A percentile compares a stretch with the other conserved stretches of the same genome.
phyloP scores from a whole-genome alignment of 1,139 yeast species.

The Lodderomyces theae region DNA sequence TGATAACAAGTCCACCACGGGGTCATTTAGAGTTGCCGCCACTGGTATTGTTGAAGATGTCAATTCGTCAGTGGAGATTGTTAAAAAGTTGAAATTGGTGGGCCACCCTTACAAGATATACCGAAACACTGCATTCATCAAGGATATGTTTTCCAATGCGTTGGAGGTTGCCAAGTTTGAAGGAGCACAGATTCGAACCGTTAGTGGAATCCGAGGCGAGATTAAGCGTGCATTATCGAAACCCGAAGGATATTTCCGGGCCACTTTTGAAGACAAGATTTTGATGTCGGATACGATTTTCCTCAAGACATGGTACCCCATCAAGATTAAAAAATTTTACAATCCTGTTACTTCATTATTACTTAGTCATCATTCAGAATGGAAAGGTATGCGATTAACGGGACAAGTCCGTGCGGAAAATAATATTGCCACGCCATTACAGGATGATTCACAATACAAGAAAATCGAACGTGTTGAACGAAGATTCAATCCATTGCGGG shows the following conservation, averaged over 20 bases:
- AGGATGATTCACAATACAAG: slow-evolving; percentile 64
- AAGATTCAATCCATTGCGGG: slow-evolving; percentile 80
- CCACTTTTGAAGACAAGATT: slow-evolving; percentile 96
- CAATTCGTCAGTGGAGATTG: slow-evolving; percentile 86
- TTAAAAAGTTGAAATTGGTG: slow-evolving; percentile 89
- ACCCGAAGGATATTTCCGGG: slow-evolving; percentile 97
- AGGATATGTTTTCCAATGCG: slow-evolving; percentile 91
- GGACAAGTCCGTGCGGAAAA: slow-evolving; percentile 87
- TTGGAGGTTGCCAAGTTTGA: slow-evolving; percentile 97
- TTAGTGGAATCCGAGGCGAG: slow-evolving; percentile 96
- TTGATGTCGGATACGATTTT: slow-evolving; percentile 86
- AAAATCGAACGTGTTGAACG: slow-evolving; percentile 87
- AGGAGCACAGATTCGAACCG: slow-evolving; percentile 95
- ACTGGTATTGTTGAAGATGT: slow-evolving; percentile 95
- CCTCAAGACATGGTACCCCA: slow-evolving; percentile 96
- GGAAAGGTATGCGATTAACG: slow-evolving; percentile 96
- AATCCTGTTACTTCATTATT: slow-evolving; percentile 94
- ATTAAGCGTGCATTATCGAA: slow-evolving; percentile 90
- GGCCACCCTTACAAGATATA: slow-evolving; percentile 93
- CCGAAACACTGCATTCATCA: slow-evolving; percentile 94
- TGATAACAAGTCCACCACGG: slow-evolving; percentile 78
- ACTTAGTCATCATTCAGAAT: slow-evolving; percentile 69
- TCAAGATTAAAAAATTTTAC: slow-evolving; percentile 82
- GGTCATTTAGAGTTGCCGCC: slow-evolving; percentile 94
- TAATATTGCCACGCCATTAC: slow-evolving; percentile 63